Evolutionary conservation across 2,329 filamentous ascomycete species (phyloP), one percentile per base, ranked within the genome.

Genomic region (Cladosporium austrohemisphaericum): DNA sequence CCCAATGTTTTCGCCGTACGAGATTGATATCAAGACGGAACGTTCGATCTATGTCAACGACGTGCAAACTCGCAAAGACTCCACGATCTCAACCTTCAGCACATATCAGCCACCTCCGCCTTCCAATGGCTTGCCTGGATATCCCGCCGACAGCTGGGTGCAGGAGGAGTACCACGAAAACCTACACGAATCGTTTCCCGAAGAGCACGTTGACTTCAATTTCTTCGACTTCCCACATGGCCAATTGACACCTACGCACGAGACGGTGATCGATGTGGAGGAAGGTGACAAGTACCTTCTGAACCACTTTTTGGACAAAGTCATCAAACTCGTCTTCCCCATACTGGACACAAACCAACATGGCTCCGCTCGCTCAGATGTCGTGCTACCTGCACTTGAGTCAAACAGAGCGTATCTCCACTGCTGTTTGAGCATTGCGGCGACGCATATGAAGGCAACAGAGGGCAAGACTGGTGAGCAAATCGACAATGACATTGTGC

Each of bases 1-100:
- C 50, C 86, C 66, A 69, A 80, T 79, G 56, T 86, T 79, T 55
- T 80, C 85, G 16, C 89, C 91, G 0, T 96, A 94, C 66, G 92
- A 96, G 70, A 84, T 96, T 53, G 92, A 96, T 67, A 86, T 97
- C 74, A 95, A 92, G 78, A 96, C 91, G 1, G 92, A 96, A 73
- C 80, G 88, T 56, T 89, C 96, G 60, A 90, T 94, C 76, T 95
- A 88, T 68, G 84, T 96, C 69, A 89, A 96, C 62, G 88, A 96
- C 65, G 79, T 95, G 49, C 89, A 88, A 4, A 86, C 90, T 11
- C 76, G 92, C 52, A 78, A 83, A 57, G 91, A 96, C 70, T 95
- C 90, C 10, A 88, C 88, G 25, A 84, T 90, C 29, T 94, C 91
- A 0, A 95, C 90, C 19, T 96, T 95, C 71, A 95, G 85, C 78